Evolutionary conservation across 371 early-diverging fungal species (phyloP), one percentile per base, ranked within the genome.

Genomic region (Mortierella sp.): DNA sequence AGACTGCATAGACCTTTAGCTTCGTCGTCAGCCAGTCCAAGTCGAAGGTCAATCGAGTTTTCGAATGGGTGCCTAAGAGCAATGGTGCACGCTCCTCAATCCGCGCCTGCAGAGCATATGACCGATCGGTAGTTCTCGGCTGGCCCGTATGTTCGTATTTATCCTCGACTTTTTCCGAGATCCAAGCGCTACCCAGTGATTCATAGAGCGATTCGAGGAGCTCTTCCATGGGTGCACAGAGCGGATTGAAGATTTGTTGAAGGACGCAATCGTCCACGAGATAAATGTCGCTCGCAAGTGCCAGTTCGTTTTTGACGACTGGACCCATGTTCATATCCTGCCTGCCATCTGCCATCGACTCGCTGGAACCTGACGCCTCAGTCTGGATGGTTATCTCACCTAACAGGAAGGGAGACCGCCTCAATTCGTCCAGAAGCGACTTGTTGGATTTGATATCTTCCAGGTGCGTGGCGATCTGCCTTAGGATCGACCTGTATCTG

Each of bases 61-160:
- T 67, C 24, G 84, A 83, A 10, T 87, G 89, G 38, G 91, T 90
- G 67, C 91, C 89, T 28, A 93, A 71, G 42, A 94, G 81, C 51
- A 95, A 81, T 0, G 93, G 90, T 2, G 95, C 91, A 5, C 96
- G 90, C 61, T 92, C 89, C 34, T 86, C 84, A 34, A 96, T 92
- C 52, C 88, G 68, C 42, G 82, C 80, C 41, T 93, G 87, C 30
- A 95, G 78, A n/a, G 72, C 67, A 42, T 82, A 72, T 1, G 94
- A 83, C 28, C 73, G 72, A 0, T 58, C 54, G 0, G 92, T 90
- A 10, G 69, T 61, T 21, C 74, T 82, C 14, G 86, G 69, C 7
- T 69, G 68, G 1, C 88, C 90, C 13, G 74, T 62, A 39, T 85
- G 87, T 0, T 80, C 80, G 48, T 80, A 84, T 1, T 81, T 76